Evolutionary conservation across 2,329 filamentous ascomycete genomes (phyloP).

Genomic region (Pseudogymnoascus sp.): DNA sequence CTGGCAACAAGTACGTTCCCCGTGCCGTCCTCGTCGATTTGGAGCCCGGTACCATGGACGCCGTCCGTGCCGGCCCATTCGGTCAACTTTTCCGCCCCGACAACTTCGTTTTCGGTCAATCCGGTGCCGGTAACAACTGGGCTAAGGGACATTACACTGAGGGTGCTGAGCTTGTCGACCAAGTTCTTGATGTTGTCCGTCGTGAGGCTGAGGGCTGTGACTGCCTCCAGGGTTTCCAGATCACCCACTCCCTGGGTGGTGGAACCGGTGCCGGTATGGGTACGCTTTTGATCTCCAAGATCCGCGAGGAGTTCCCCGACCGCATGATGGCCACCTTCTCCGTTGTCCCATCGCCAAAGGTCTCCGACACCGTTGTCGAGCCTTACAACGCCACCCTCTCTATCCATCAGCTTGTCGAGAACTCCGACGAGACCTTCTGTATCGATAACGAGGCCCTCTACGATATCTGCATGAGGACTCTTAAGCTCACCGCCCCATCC

Average conservation of each 20-base stretch:
- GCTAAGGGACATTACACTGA: conserved; percentile 99
- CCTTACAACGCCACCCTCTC: conserved; percentile 99
- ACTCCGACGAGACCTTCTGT: conserved; percentile 99
- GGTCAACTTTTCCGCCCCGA: conserved; percentile 99
- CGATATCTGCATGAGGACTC: conserved; percentile 99
- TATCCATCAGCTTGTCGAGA: conserved; percentile 98
- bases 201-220: conserved; percentile 98
- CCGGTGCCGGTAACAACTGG: conserved; percentile 99
- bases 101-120: conserved; percentile 99
- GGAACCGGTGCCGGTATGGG: conserved; percentile 99
- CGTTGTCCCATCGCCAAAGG: conserved; percentile 96
- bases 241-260: conserved; percentile 99
- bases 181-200: conserved; percentile 96
- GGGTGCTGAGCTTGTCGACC: conserved; percentile 96
- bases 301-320: conserved; percentile 99
- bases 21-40: conserved; percentile 98
- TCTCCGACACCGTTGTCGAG: conserved; percentile 98
- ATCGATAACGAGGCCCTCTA: conserved; percentile 99
- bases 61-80: conserved; percentile 95
- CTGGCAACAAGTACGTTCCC: conserved; percentile 98
- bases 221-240: conserved; percentile 99
- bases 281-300: conserved; percentile 99
- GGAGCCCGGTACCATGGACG: conserved; percentile 99
- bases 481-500: conserved; percentile 97
- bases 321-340: conserved; percentile 99